Evolutionary conservation across 192 early-diverging fungal species (phyloP), one percentile per base, ranked within the genome.

Genomic region (Tieghemiomyces parasiticus): DNA sequence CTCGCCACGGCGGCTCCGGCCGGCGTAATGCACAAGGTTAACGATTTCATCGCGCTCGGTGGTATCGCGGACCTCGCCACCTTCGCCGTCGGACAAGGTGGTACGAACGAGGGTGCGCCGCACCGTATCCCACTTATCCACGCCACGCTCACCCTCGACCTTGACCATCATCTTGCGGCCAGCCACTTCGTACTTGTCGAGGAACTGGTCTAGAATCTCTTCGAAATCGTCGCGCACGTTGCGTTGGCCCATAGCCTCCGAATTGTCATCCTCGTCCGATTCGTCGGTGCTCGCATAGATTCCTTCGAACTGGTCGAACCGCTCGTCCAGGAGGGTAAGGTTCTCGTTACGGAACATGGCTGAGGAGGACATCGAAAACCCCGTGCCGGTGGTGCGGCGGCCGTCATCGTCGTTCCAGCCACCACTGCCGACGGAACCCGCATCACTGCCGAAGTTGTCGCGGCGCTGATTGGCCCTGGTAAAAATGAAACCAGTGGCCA

Each of bases 341-440:
- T 92, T 83, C 45, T 84, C 82, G 67, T 93, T 96, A 68, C 95
- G 84, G 72, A 82, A 88, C 89, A 96, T 88, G 45, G 85, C 82
- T 6, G 91, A 91, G 20, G 92, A 92, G 0, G 91, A 85, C 89
- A 96, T 91, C 12, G 93, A 94, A 31, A 88, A 83, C 22, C 75
- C 73, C 1, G 82, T 73, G 52, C 74, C 73, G 16, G 65, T 70
- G 54, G 58, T 73, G 49, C 44, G 74, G 42, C 77, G 51, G 66
- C 75, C 38, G n/a, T n/a, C n/a, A n/a, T n/a, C n/a, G n/a, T n/a
- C n/a, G n/a, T n/a, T n/a, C n/a, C n/a, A n/a, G 64, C 67, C 60
- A 60, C 72, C 68, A 65, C 61, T 61, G 63, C 25, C 48, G 56
- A 32, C 20, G 9, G 55, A 58, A 42, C 38, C 38, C 8, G 32